Conservation (phyloP, 352 stramenopile species). For the Globisporangium splendens region DNA sequence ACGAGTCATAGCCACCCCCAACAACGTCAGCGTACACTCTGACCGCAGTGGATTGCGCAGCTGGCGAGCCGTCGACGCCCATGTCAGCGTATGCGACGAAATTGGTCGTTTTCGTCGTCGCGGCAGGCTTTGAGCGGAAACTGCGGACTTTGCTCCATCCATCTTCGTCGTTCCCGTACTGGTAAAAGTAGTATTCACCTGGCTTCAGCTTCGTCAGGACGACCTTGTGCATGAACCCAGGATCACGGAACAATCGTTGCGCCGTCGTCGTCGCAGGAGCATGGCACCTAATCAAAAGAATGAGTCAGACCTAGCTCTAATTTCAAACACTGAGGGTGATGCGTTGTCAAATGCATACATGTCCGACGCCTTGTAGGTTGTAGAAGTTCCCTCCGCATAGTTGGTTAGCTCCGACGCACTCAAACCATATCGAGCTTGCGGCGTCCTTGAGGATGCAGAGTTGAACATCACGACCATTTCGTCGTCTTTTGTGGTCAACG, state of each 20-base stretch:
- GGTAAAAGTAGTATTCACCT: slow-evolving; percentile 51
- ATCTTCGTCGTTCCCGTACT: slow-evolving; percentile 51
- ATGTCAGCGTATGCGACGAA: slow-evolving; percentile 14
- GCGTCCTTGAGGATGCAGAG: slow-evolving; percentile 39
- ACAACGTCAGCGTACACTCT: slow-evolving; percentile 10
- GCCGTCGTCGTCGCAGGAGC: slow-evolving; percentile 37
- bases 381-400: not conserved
- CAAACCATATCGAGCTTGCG: slow-evolving; percentile 36
- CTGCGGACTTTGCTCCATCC: slow-evolving; percentile 14
- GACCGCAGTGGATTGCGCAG: slow-evolving; percentile 12
- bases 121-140: not conserved
- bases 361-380: slow-evolving; percentile 18
- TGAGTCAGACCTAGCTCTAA: too few relatives aligned
- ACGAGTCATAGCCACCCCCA: slow-evolving; percentile 10
- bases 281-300: slow-evolving; percentile 39
- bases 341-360: slow-evolving; percentile 44
- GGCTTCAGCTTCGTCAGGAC: slow-evolving; percentile 43
- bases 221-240: slow-evolving; percentile 63
- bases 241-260: slow-evolving; percentile 48
- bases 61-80: slow-evolving; percentile 10
- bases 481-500: slow-evolving; percentile 37
- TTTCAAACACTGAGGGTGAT: not conserved
- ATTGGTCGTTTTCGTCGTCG: not conserved
- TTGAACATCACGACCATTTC: slow-evolving; percentile 73
- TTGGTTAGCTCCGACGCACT: slow-evolving; percentile 20